These are phyloP conservation scores for Triadica sebifera DNA, from an alignment of 345 rosid genomes.

Conservation along the genomic window DNA sequence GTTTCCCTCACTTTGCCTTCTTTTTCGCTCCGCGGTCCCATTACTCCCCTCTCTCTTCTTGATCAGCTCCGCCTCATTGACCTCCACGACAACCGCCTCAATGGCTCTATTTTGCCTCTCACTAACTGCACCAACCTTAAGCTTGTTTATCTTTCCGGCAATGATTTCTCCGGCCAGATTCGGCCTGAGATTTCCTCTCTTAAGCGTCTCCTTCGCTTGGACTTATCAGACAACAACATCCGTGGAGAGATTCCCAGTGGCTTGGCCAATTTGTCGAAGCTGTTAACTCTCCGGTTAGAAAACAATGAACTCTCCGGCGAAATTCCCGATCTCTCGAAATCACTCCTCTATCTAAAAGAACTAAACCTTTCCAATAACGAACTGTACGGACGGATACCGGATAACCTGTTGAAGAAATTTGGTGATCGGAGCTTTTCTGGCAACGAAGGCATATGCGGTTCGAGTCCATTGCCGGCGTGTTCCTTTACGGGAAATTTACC, in stretches of 20 bases:
- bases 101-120: conserved; percentile 61
- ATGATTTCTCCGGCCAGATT: conserved; percentile 77
- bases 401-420: conserved; percentile 51
- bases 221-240: conserved; percentile 82
- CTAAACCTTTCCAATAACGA: conserved; percentile 73
- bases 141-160: conserved; percentile 67
- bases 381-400: conserved; percentile 65
- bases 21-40: conserved; percentile 73
- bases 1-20: conserved; percentile 62
- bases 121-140: conserved; percentile 65
- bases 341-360: conserved; percentile 41
- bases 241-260: conserved; percentile 56
- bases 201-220: conserved; percentile 62
- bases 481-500: conserved; percentile 47
- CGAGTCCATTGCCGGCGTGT: conserved; percentile 62
- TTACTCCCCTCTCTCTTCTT: conserved; percentile 56
- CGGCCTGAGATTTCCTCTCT: conserved; percentile 58
- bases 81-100: conserved; percentile 83
- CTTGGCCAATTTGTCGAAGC: conserved; percentile 49
- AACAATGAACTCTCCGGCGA: conserved; percentile 76
- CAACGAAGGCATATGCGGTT: conserved; percentile 77
- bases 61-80: conserved; percentile 82
- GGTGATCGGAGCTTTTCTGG: conserved; percentile 63
- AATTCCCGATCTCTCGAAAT: conserved; percentile 65
- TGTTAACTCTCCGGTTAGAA: conserved; percentile 75